Evolutionary conservation across 2,329 filamentous ascomycete species (phyloP), one percentile per base, ranked within the genome.

Genomic region (Stagonosporopsis tanaceti): DNA sequence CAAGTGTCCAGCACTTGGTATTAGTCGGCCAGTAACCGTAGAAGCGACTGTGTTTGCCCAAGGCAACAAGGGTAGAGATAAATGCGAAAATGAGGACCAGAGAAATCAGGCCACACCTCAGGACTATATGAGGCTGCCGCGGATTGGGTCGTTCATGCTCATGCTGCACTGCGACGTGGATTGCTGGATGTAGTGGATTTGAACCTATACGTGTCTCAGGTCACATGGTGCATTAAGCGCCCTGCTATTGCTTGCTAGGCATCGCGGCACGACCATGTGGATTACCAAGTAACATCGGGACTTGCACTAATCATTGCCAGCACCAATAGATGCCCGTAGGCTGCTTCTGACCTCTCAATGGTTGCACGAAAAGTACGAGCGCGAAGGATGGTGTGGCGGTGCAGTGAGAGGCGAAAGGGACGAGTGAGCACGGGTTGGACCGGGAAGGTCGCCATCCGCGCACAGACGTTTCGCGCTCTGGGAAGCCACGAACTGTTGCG

Each of bases 1-100:
- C 61, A 61, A 59, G 70, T 71, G 71, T 64, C 71, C 71, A 67
- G 72, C 71, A 73, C 66, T 63, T 57, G 44, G 11, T 39, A 40
- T 48, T 54, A 38, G 20, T 35, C 24, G 17, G 12, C 34, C 14
- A 15, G 17, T 12, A 32, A 20, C 47, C n/a, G 34, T 60, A 57
- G 63, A 61, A 63, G 40, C 9, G 56, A 62, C 53, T 62, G 51
- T 47, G 20, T 53, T 50, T 61, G 63, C 62, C 67, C 62, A 45
- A 68, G 67, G 66, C 65, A 65, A 32, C 57, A 53, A 61, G 57
- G 48, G 63, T 55, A 45, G 48, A 60, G 64, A 45, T 48, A 63
- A 62, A 51, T 44, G 56, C 64, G 56, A 63, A 64, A 66, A 65
- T 60, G 60, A 59, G 50, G 46, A 63, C 20, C 47, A 42, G 50